Conservation (phyloP, 1,284 basidiomycete species). For the Trametes polyzona region DNA sequence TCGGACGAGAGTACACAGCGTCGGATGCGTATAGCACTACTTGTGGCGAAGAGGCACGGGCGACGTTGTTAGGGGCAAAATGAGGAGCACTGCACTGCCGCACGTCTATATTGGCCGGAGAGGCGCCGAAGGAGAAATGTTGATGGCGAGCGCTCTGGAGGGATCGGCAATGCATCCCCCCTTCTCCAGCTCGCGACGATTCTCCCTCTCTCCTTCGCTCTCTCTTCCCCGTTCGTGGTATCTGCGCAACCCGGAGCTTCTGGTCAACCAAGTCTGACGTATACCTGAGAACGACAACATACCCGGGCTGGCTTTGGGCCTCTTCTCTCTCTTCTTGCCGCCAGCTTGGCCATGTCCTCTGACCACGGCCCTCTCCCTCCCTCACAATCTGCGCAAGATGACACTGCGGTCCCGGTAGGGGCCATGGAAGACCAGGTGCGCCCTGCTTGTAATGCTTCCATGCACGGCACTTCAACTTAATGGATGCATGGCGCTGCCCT, state of each 20-base stretch:
- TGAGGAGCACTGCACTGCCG: too few species aligned
- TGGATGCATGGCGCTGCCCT: too few species aligned
- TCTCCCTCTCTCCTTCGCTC: constrained; percentile 2
- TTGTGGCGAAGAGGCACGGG: too few species aligned
- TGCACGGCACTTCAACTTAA: too few species aligned
- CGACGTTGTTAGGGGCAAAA: too few species aligned
- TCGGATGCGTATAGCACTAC: too few species aligned
- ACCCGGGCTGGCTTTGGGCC: constrained; percentile 24
- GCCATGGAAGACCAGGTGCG: constrained; percentile 25
- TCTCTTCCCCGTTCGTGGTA: neutral
- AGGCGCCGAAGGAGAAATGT: neutral
- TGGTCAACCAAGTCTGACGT: neutral
- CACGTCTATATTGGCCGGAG: neutral
- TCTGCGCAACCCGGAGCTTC: neutral
- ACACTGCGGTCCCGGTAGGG: constrained; percentile 21
- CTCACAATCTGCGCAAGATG: constrained; percentile 20
- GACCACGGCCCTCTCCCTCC: constrained; percentile 20
- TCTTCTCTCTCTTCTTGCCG: neutral
- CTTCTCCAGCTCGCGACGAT: neutral
- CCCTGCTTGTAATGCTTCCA: constrained; percentile 15
- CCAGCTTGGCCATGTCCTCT: constrained; percentile 28
- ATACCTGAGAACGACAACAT: neutral
- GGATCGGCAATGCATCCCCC: constrained; percentile 3
- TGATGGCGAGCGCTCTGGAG: neutral
- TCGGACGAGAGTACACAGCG: too few species aligned